phyloP scores from a whole-genome alignment of 345 rosid genomes.

The Gossypium australe region DNA sequence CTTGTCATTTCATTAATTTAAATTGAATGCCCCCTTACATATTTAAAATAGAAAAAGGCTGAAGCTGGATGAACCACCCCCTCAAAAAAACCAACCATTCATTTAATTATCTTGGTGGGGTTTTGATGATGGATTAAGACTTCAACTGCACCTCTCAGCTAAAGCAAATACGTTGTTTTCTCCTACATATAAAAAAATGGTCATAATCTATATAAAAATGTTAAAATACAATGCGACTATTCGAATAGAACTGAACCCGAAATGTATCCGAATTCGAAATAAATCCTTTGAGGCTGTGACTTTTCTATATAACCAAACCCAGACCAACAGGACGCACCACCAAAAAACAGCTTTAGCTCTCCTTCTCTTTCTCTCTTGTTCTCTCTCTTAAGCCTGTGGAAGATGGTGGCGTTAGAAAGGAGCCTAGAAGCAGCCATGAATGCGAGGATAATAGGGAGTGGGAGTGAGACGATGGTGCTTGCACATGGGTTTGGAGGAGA shows the following conservation, averaged over 20 bases:
- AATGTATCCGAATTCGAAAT: background rate
- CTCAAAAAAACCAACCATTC: background rate
- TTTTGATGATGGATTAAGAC: background rate
- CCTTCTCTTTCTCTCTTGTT: background rate
- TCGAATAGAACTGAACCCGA: background rate
- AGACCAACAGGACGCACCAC: background rate
- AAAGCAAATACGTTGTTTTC: background rate
- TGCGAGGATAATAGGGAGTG: constrained; percentile 52
- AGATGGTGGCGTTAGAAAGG: constrained; percentile 28
- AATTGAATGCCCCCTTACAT: background rate
- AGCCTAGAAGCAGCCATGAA: constrained; percentile 51
- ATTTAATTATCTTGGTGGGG: background rate
- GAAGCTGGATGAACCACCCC: too few species aligned
- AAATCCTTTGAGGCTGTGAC: background rate
- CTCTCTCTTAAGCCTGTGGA: background rate
- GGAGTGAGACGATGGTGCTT: constrained; percentile 34
- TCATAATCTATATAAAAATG: too few species aligned
- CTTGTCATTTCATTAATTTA: background rate
- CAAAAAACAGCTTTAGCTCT: background rate
- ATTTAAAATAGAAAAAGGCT: background rate
- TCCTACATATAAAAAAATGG: background rate
- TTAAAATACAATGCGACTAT: too few species aligned
- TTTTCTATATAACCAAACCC: constrained; percentile 9
- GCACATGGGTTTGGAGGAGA: constrained; percentile 78
- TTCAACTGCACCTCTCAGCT: background rate